phyloP scores from a whole-genome alignment of 177 flowering plant species.

The Telopea speciosissima region DNA sequence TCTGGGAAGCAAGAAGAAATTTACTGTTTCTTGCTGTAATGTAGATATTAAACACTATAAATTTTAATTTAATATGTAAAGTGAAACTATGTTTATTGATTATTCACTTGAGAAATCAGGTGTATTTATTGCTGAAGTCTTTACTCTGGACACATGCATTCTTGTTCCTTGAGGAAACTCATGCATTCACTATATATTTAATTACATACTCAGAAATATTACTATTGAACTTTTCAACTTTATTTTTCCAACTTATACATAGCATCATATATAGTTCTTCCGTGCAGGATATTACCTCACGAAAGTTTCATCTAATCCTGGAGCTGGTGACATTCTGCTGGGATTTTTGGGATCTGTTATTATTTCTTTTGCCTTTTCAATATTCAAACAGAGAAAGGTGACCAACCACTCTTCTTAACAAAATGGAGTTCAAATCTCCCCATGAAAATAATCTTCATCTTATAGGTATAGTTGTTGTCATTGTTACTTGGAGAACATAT shows the following conservation, averaged over 20 bases:
- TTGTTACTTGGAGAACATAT: slow-evolving; percentile 18
- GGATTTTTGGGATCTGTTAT: slow-evolving; percentile 95
- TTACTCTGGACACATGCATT: too few species aligned
- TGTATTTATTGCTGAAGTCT: not conserved
- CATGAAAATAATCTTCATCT: not conserved
- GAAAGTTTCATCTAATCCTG: slow-evolving; percentile 76
- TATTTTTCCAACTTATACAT: not conserved
- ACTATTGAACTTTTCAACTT: not conserved
- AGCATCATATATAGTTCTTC: not conserved
- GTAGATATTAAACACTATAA: not conserved
- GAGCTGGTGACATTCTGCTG: slow-evolving; percentile 96
- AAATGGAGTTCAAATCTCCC: not conserved
- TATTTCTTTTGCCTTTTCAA: slow-evolving; percentile 92
- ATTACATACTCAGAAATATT: not conserved
- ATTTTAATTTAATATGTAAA: too few species aligned
- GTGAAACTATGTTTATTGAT: too few species aligned
- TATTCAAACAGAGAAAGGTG: slow-evolving; percentile 97
- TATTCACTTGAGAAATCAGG: not conserved
- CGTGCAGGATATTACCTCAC: slow-evolving; percentile 82
- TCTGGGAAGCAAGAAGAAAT: not conserved
- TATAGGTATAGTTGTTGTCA: not conserved
- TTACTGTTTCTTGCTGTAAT: not conserved
- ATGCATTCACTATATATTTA: not conserved
- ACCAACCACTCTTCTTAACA: not conserved
- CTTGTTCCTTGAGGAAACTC: not conserved